Percentiles rank a stretch among this genome's conserved stretches.
Evolutionary conservation across 345 rosid genomes (phyloP).

Genomic region (Gossypium australe): DNA sequence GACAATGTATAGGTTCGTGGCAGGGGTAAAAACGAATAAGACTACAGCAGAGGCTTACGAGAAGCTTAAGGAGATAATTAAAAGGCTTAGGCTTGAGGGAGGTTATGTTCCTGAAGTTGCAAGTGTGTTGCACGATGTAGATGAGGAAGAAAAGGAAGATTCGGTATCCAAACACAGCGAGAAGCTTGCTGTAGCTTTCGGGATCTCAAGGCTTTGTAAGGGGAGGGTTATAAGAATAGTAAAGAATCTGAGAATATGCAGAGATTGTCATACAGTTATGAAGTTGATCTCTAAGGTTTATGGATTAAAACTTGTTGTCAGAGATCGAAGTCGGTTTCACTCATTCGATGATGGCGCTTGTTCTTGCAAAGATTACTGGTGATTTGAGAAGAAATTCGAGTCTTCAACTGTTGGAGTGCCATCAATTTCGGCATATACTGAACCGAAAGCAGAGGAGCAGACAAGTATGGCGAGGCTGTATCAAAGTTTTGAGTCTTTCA

Average conservation of each 20-base stretch:
- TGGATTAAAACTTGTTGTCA: conserved; percentile 45
- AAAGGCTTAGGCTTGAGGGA: conserved; percentile 38
- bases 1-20: conserved; percentile 27
- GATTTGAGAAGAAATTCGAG: background rate
- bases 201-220: conserved; percentile 34
- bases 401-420: background rate
- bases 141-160: conserved; percentile 61
- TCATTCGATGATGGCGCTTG: conserved; percentile 43
- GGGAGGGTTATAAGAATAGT: conserved; percentile 44
- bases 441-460: background rate
- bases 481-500: background rate
- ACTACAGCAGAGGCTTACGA: conserved; percentile 29
- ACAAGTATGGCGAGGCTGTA: background rate
- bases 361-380: conserved; percentile 66
- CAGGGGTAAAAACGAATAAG: conserved; percentile 24
- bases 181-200: conserved; percentile 68
- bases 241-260: conserved; percentile 58
- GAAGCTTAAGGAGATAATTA: conserved; percentile 28
- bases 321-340: conserved; percentile 67
- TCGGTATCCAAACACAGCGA: conserved; percentile 54
- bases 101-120: conserved; percentile 51
- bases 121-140: conserved; percentile 45
- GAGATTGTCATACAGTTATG: conserved; percentile 54
- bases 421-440: background rate
- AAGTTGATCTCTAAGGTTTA: conserved; percentile 49